phyloP scores from a whole-genome alignment of 2,329 filamentous ascomycete genomes.

The Venturia pyrina region DNA sequence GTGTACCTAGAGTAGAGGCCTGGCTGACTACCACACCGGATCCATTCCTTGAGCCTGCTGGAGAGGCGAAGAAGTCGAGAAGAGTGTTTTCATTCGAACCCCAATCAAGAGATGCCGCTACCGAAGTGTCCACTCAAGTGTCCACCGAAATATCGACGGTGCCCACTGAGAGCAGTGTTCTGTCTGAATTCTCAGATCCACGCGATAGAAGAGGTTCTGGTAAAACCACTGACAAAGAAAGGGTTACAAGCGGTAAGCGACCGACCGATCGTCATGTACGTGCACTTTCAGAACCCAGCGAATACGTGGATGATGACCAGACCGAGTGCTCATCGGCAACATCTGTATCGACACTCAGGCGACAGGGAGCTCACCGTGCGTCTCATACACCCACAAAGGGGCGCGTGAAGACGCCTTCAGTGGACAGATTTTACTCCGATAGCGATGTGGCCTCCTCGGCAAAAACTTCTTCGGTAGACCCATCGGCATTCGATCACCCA shows the following conservation, averaged over 20 bases:
- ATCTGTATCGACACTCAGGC: conserved; percentile 9
- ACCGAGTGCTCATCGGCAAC: conserved; percentile 11
- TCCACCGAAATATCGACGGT: neutral
- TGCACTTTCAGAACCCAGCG: conserved; percentile 4
- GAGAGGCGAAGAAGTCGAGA: conserved; percentile 22
- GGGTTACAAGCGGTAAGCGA: neutral
- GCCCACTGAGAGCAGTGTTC: conserved; percentile 4
- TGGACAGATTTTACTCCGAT: neutral
- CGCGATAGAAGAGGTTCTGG: neutral
- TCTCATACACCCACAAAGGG: conserved; percentile 1
- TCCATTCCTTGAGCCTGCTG: conserved; percentile 38
- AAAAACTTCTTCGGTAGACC: conserved; percentile 27
- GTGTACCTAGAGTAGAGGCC: conserved; percentile 37
- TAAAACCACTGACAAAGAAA: neutral
- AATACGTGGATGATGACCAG: conserved; percentile 9
- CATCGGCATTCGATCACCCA: conserved; percentile 22
- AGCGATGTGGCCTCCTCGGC: conserved; percentile 21
- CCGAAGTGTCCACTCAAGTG: neutral
- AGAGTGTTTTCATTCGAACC: conserved; percentile 18
- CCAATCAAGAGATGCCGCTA: conserved; percentile 17
- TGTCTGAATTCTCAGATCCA: neutral
- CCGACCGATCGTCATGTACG: neutral
- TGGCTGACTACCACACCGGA: conserved; percentile 51
- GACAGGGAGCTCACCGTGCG: conserved; percentile 3
- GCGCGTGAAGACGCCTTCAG: neutral